phyloP scores from a whole-genome alignment of 768 basidiomycete species.

The Cyclocybe aegerita region DNA sequence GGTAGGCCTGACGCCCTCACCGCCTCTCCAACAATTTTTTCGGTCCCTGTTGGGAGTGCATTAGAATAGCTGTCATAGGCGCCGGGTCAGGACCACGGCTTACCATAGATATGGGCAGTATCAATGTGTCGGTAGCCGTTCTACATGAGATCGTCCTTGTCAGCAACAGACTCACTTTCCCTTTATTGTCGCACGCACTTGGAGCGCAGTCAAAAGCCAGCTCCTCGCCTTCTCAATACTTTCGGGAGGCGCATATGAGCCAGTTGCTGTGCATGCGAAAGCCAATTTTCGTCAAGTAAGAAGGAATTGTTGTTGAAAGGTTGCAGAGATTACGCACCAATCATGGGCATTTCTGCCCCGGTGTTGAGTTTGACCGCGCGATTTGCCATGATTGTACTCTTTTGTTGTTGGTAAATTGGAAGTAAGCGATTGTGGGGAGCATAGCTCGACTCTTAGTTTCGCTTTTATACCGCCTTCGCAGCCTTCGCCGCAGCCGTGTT shows the following conservation, averaged over 20 bases:
- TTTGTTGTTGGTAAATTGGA: background rate
- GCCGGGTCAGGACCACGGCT: constrained; percentile 7
- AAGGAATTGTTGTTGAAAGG: too few species aligned
- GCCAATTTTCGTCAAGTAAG: too few species aligned
- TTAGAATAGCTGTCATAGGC: background rate
- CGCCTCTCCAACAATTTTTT: constrained; percentile 41
- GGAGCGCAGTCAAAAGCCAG: constrained; percentile 41
- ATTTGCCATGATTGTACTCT: too few species aligned
- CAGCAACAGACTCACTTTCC: background rate
- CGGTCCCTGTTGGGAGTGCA: constrained; percentile 29
- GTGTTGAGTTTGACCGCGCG: too few species aligned
- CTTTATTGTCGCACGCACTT: constrained; percentile 21
- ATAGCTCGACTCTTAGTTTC: too few species aligned
- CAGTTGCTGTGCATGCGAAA: constrained; percentile 27
- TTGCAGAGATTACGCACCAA: too few species aligned
- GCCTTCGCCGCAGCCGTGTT: too few species aligned
- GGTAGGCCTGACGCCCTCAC: constrained; percentile 48
- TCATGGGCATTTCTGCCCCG: too few species aligned
- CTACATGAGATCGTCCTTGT: constrained; percentile 13
- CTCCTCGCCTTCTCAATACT: constrained; percentile 30
- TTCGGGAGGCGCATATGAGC: constrained; percentile 39
- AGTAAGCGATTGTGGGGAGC: background rate
- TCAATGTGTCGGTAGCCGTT: constrained; percentile 43
- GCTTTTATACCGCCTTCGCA: too few species aligned
- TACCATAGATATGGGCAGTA: constrained; percentile 33